Evolutionary conservation across 495 filamentous ascomycete genomes (phyloP), one percentile per base, ranked within the genome.

Genomic region (Penicillium taxi): DNA sequence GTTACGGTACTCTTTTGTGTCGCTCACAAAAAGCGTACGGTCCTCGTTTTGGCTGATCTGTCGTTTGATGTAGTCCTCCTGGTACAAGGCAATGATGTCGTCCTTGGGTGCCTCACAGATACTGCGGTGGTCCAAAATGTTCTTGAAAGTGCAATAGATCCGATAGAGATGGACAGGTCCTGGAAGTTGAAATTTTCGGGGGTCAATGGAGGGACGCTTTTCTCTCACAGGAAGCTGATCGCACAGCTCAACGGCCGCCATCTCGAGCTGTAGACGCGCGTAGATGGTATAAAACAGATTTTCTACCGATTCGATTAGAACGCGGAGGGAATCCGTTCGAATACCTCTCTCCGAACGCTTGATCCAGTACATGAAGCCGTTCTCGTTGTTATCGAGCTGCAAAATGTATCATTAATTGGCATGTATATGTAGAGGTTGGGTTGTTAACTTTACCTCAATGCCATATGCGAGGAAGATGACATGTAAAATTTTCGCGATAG

Each of bases 221-320:
- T 51, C 47, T n/a, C n/a, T n/a, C n/a, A 52, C 18, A 17, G 36
- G 38, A 24, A 56, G 59, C 12, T 43, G 44, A 22, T 47, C 39
- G 32, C 58, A 66, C 6, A 69, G 52, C 7, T 69, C 58, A 12
- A 58, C 50, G 12, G 43, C 57, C 3, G 60, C 56, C 27, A 67
- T 50, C 27, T 69, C 65, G 26, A 64, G 45, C 8, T 54, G 45
- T 4, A 69, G 24, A 29, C 62, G 47, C 0, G 63, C 44, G 28
- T 66, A 69, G 13, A 64, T 26, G 6, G 53, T 41, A 33, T 63
- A 62, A 13, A 55, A 69, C 7, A 69, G 42, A 14, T 54, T 52
- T 22, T 69, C 60, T 9, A 58, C 43, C 12, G 41, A 49, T 4
- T 56, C 47, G 31, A 64, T 52, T 11, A 69, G 41, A 3, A 36